Base-by-base conservation (phyloP, 257 asterid species). In the Gynochthodes officinalis region DNA sequence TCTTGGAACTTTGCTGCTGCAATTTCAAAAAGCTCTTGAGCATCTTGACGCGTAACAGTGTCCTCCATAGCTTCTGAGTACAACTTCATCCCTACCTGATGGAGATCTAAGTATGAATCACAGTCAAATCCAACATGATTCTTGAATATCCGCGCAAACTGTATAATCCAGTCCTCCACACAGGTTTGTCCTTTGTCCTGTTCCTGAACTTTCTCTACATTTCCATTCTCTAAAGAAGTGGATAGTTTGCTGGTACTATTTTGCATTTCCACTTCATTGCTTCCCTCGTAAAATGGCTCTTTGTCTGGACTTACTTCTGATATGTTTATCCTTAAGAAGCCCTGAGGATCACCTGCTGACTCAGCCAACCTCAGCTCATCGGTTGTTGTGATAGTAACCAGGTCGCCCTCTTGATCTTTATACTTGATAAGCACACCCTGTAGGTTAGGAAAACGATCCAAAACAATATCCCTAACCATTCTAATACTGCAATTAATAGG, bases 61-160 rank as follows among this genome's bases (percentile, higher is more conserved):
- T 90, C 98, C 77, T 93, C 96, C 92, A 90, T 81, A 62, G 97
- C 97, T 87, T 93, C 96, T 1, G 95, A 85, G 76, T 90, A 93
- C 71, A 93, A 79, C 74, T 93, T 88, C 88, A 86, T 90, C 33
- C 98, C 97, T 54, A 90, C 79, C 77, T 88, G 96, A 68, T 93
- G 95, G 78, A 93, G 86, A 76, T 93, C 97, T 85, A 93, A 75
- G 87, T 88, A 90, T 7, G 97, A 79, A 80, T 90, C 97, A 43
- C 85, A 86, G 39, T 93, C 98, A 53, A 93, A 80, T 69, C 98
- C 98, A 33, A 90, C 95, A 69, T 93, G 96, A 78, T 84, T 89
- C 90, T 86, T 90, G 80, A 90, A 93, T 62, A 90, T 71, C 81
- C 85, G 82, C 6, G 97, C 97, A 80, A 93, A 93, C 77, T 89